These are phyloP conservation scores for Heterobasidion parviporum DNA, from an alignment of 1,284 basidiomycete genomes.

Conservation along the genomic window DNA sequence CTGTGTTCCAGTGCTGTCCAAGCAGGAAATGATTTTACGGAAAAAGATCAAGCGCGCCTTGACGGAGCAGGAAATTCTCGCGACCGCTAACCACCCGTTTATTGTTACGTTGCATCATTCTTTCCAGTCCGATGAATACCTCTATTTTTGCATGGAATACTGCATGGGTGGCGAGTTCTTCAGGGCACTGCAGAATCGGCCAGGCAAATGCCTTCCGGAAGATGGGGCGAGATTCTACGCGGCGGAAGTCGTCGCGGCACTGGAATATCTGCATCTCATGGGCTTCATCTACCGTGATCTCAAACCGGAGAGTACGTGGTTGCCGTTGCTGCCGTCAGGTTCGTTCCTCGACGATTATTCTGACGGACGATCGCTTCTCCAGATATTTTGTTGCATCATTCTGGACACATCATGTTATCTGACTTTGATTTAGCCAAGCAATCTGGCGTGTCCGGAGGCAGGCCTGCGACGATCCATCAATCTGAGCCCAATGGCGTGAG, in stretches of 20 bases:
- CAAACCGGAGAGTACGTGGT: conserved; percentile 92
- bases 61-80: conserved; percentile 95
- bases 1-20: conserved; percentile 71
- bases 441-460: conserved; percentile 77
- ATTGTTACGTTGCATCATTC: conserved; percentile 97
- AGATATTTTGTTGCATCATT: conserved; percentile 98
- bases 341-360: background rate
- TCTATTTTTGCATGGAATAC: conserved; percentile 98
- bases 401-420: conserved; percentile 98
- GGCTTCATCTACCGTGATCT: conserved; percentile 99
- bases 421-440: conserved; percentile 99
- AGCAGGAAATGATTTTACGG: conserved; percentile 97
- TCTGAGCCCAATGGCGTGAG: conserved; percentile 82
- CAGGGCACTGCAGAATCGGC: conserved; percentile 89
- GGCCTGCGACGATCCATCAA: conserved; percentile 87
- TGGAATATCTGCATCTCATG: conserved; percentile 98
- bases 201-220: conserved; percentile 93
- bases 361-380: background rate
- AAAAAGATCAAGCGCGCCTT: conserved; percentile 97
- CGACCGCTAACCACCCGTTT: conserved; percentile 95
- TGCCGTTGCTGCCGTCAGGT: background rate
- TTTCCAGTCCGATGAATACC: conserved; percentile 94
- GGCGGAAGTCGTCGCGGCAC: conserved; percentile 94
- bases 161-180: conserved; percentile 99
- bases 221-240: conserved; percentile 97